Conservation (phyloP, 83 land plant genomes). For the Picea mariana region DNA sequence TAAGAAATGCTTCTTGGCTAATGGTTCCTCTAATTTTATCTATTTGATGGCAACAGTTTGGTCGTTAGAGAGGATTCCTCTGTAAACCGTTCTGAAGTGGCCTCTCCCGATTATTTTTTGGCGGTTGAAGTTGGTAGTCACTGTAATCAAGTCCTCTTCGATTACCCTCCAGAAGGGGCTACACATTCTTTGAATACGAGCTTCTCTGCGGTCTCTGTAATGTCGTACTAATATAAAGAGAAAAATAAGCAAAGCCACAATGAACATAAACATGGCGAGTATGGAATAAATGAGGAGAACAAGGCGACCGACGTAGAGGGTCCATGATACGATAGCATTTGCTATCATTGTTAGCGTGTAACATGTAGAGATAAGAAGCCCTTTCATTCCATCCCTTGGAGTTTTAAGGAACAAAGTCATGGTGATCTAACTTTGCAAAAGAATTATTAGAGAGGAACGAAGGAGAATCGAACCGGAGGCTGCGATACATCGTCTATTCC, state of each 20-base stretch:
- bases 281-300: neutral
- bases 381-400: too few species aligned
- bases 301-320: neutral
- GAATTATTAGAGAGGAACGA: too few species aligned
- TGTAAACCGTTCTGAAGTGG: neutral
- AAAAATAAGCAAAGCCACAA: neutral
- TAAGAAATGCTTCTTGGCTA: neutral
- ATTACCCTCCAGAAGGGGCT: neutral
- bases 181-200: neutral
- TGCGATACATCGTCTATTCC: too few species aligned
- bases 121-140: neutral
- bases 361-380: neutral
- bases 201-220: neutral
- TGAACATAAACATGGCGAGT: neutral
- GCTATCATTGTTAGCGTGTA: neutral
- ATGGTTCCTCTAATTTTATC: neutral
- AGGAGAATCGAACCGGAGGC: too few species aligned
- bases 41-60: neutral
- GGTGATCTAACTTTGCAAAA: too few species aligned
- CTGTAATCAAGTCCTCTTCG: neutral
- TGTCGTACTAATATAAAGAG: neutral
- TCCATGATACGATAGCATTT: neutral
- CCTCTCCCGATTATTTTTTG: neutral
- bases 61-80: slow-evolving; percentile 4
- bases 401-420: too few species aligned